phyloP scores from a whole-genome alignment of 2,329 filamentous ascomycete genomes.

The Scedosporium minutisporum region DNA sequence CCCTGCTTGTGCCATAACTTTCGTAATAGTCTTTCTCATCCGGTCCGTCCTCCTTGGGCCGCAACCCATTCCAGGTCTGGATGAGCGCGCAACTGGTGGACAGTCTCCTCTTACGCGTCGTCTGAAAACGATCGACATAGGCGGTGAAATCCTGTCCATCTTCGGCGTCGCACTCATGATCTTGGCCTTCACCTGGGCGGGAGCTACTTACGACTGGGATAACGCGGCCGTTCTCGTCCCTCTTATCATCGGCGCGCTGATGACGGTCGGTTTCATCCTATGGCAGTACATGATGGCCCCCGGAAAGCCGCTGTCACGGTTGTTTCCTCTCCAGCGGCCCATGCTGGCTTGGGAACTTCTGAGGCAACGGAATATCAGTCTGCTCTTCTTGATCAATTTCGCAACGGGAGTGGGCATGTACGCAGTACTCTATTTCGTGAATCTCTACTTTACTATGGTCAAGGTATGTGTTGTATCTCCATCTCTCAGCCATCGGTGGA shows the following conservation, averaged over 20 bases:
- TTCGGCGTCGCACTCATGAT: slow-evolving; percentile 44
- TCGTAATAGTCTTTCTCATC: slow-evolving; percentile 34
- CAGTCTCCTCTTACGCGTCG: slow-evolving; percentile 18
- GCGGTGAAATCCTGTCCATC: slow-evolving; percentile 48
- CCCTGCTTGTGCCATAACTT: slow-evolving; percentile 44
- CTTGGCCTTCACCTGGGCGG: slow-evolving; percentile 46
- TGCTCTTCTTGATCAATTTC: slow-evolving; percentile 55
- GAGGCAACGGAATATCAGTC: slow-evolving; percentile 43
- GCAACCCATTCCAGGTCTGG: slow-evolving; percentile 30
- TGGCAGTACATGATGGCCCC: slow-evolving; percentile 47
- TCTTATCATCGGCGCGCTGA: slow-evolving; percentile 32
- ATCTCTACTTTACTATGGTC: slow-evolving; percentile 49
- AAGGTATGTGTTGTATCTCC: too few species aligned
- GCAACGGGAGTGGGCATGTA: slow-evolving; percentile 47
- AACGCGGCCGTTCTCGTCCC: slow-evolving; percentile 38
- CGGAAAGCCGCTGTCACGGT: slow-evolving; percentile 30
- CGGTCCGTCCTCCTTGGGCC: slow-evolving; percentile 48
- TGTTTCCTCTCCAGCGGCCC: slow-evolving; percentile 43
- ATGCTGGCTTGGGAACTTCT: slow-evolving; percentile 58
- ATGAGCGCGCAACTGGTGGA: slow-evolving; percentile 5
- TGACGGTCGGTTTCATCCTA: slow-evolving; percentile 32
- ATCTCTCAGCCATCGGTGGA: too few species aligned
- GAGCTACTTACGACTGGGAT: slow-evolving; percentile 41
- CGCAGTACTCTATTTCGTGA: slow-evolving; percentile 55
- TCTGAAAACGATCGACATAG: slow-evolving; percentile 42